Percentiles rank a stretch among this genome's conserved stretches.
Conservation (phyloP, 805 yeast species). For the Groenewaldozyma tartarivorans region DNA sequence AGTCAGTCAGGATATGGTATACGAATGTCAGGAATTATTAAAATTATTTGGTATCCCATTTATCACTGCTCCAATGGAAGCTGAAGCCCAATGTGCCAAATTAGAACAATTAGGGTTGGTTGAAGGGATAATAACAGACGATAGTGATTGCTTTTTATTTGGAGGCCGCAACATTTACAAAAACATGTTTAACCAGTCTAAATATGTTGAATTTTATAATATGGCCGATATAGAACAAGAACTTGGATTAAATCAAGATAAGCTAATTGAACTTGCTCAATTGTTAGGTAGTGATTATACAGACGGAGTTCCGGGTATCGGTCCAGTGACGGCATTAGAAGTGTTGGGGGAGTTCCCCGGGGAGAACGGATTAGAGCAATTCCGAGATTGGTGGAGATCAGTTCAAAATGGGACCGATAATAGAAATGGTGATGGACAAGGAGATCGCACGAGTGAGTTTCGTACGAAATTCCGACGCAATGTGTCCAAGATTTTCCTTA, state of each 20-base stretch:
- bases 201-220: slow-evolving; percentile 79
- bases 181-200: slow-evolving; percentile 89
- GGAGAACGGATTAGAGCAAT: slow-evolving; percentile 32
- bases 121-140: slow-evolving; percentile 95
- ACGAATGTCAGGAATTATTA: slow-evolving; percentile 82
- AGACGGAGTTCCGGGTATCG: slow-evolving; percentile 83
- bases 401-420: slow-evolving; percentile 32
- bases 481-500: slow-evolving; percentile 45
- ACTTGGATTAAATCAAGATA: slow-evolving; percentile 53
- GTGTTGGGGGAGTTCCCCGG: slow-evolving; percentile 67
- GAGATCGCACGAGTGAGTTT: slow-evolving; percentile 35
- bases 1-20: slow-evolving; percentile 76
- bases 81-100: slow-evolving; percentile 97
- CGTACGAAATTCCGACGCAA: slow-evolving; percentile 49
- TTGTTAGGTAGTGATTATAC: slow-evolving; percentile 93
- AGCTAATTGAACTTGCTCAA: slow-evolving; percentile 71
- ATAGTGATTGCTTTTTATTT: slow-evolving; percentile 90
- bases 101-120: slow-evolving; percentile 59
- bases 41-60: slow-evolving; percentile 89
- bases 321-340: slow-evolving; percentile 90
- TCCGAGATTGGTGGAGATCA: slow-evolving; percentile 49
- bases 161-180: slow-evolving; percentile 78
- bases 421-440: slow-evolving; percentile 28
- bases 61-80: slow-evolving; percentile 96
- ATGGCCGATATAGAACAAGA: slow-evolving; percentile 47